Conservation (phyloP, 148 eudicot species). For the Camellia sinensis region DNA sequence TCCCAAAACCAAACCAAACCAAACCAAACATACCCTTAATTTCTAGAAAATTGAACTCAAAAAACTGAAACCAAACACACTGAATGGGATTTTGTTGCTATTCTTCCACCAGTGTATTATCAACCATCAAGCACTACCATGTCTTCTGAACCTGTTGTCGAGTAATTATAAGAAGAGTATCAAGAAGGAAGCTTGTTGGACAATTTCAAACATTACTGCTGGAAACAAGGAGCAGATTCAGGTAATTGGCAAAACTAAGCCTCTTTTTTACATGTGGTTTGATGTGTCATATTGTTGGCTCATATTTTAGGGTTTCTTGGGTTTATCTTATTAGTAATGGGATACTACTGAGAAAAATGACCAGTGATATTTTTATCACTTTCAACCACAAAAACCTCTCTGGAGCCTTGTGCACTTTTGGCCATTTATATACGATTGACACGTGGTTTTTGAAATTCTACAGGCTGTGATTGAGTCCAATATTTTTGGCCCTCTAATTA, state of each 20-base stretch:
- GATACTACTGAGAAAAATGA: not conserved
- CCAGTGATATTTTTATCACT: not conserved
- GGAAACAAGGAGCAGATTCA: slow-evolving; percentile 54
- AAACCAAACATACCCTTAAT: too few relatives aligned
- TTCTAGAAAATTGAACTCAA: too few relatives aligned
- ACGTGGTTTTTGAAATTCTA: slow-evolving; percentile 9
- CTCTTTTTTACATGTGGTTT: not conserved
- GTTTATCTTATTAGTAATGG: not conserved
- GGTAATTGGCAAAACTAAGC: slow-evolving; percentile 21
- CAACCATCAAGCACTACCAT: slow-evolving; percentile 33
- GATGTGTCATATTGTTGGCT: not conserved
- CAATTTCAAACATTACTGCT: slow-evolving; percentile 56
- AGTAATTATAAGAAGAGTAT: slow-evolving; percentile 45
- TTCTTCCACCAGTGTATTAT: slow-evolving; percentile 39
- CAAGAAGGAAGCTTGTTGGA: slow-evolving; percentile 67
- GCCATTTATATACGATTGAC: not conserved
- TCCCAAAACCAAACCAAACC: too few relatives aligned
- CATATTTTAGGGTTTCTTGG: not conserved
- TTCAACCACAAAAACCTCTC: not conserved
- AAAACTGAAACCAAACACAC: too few relatives aligned
- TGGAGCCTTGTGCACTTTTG: too few relatives aligned
- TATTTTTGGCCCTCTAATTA: slow-evolving; percentile 29
- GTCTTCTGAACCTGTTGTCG: slow-evolving; percentile 39
- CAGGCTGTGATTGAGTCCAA: slow-evolving; percentile 38
- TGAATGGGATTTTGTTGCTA: not conserved